Conservation (phyloP, 495 filamentous ascomycete species). For the Tuber melanosporum region DNA sequence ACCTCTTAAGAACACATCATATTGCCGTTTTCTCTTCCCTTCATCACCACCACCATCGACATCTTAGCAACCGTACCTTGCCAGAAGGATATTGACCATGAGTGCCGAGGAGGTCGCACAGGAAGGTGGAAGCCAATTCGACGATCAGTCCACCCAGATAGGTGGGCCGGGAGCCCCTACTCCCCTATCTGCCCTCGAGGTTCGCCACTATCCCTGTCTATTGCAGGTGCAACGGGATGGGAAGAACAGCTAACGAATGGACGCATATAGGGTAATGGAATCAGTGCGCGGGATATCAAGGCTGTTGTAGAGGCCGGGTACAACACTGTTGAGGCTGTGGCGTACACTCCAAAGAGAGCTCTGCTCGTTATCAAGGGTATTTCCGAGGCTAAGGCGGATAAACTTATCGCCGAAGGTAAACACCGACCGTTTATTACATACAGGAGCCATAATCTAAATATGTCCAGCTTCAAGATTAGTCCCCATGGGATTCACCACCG, state of each 20-base stretch:
- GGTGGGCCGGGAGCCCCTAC: constrained; percentile 89
- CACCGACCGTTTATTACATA: constrained; percentile 5
- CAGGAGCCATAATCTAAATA: constrained; percentile 11
- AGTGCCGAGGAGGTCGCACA: constrained; percentile 52
- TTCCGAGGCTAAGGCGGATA: constrained; percentile 89
- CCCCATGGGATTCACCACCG: constrained; percentile 97
- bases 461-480: constrained; percentile 80
- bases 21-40: neutral
- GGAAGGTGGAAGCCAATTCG: constrained; percentile 53
- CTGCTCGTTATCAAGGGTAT: constrained; percentile 96
- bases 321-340: constrained; percentile 89
- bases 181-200: constrained; percentile 82
- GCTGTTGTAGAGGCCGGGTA: constrained; percentile 84
- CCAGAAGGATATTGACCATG: constrained; percentile 45
- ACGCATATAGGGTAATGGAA: constrained; percentile 56
- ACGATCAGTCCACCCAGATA: constrained; percentile 52
- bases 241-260: neutral
- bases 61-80: neutral
- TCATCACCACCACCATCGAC: neutral
- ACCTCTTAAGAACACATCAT: constrained; percentile 9
- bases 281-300: constrained; percentile 92
- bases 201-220: constrained; percentile 44
- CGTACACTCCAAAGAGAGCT: constrained; percentile 82
- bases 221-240: neutral
- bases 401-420: constrained; percentile 84